Conservation (phyloP, 2,329 filamentous ascomycete species). For the Eutypella sp. region DNA sequence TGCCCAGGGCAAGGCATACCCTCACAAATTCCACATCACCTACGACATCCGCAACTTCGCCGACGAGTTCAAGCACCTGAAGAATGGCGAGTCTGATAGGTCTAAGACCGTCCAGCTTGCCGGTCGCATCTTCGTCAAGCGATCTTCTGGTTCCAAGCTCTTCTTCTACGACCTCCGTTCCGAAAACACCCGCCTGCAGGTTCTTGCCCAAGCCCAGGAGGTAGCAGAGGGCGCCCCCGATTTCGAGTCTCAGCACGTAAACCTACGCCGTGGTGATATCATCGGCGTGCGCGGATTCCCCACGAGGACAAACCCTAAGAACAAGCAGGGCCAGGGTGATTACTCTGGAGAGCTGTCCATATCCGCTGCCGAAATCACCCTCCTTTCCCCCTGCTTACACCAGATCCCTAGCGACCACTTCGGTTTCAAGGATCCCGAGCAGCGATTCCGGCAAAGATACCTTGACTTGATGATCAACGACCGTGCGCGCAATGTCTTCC, state of each 20-base stretch:
- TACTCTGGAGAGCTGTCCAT: conserved; percentile 77
- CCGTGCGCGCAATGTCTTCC: conserved; percentile 73
- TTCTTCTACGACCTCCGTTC: conserved; percentile 82
- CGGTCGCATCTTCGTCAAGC: conserved; percentile 85
- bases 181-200: conserved; percentile 67
- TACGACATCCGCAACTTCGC: conserved; percentile 79
- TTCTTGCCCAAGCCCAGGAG: conserved; percentile 85
- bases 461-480: conserved; percentile 98
- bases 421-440: conserved; percentile 92
- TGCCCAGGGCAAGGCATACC: conserved; percentile 68
- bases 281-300: conserved; percentile 84
- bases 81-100: conserved; percentile 79
- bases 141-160: conserved; percentile 75
- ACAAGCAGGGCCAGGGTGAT: conserved; percentile 65
- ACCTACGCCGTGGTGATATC: conserved; percentile 85
- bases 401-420: conserved; percentile 86
- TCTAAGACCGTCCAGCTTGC: conserved; percentile 73
- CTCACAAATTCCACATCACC: conserved; percentile 86
- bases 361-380: conserved; percentile 79
- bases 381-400: conserved; percentile 88
- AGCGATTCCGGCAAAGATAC: conserved; percentile 87
- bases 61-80: conserved; percentile 71
- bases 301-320: conserved; percentile 84
- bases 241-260: conserved; percentile 86
- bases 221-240: conserved; percentile 57